Conservation (phyloP, 2,329 filamentous ascomycete species). For the Microdochium trichocladiopsis region DNA sequence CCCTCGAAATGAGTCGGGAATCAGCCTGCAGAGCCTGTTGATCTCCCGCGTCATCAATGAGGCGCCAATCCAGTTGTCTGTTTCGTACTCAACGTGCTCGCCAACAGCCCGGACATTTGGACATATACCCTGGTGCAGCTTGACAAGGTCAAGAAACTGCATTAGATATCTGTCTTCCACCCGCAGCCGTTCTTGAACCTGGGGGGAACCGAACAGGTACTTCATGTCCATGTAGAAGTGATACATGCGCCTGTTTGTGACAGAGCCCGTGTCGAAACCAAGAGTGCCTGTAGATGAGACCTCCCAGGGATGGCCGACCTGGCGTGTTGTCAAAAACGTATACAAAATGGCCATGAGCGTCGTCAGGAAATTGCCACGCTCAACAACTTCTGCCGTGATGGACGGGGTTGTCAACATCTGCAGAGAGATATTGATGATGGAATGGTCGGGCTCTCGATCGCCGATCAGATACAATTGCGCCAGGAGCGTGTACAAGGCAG, state of each 20-base stretch:
- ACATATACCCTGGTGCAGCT: constrained; percentile 94
- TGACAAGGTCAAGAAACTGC: constrained; percentile 92
- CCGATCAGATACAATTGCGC: constrained; percentile 94
- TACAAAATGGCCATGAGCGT: constrained; percentile 95
- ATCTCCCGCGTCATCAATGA: constrained; percentile 92
- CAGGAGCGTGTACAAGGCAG: constrained; percentile 86
- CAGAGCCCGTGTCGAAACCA: constrained; percentile 88
- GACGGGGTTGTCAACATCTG: constrained; percentile 96
- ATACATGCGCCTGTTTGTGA: constrained; percentile 92
- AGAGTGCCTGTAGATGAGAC: constrained; percentile 80
- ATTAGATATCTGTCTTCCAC: constrained; percentile 80
- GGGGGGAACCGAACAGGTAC: constrained; percentile 80
- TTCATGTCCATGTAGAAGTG: constrained; percentile 96
- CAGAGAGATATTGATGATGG: constrained; percentile 93
- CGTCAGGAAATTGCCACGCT: constrained; percentile 91
- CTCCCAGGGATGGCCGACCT: constrained; percentile 90
- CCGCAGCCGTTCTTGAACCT: constrained; percentile 80
- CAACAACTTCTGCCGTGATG: constrained; percentile 92
- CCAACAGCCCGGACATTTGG: constrained; percentile 87
- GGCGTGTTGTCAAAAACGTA: constrained; percentile 90
- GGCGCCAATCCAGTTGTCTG: constrained; percentile 95
- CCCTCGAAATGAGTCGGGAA: constrained; percentile 78
- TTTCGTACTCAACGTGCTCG: constrained; percentile 97
- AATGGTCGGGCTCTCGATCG: constrained; percentile 93
- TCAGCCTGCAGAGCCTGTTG: constrained; percentile 82